Evolutionary conservation across 129 eudicot genomes (phyloP).

Genomic region (Flaveria brownii): DNA sequence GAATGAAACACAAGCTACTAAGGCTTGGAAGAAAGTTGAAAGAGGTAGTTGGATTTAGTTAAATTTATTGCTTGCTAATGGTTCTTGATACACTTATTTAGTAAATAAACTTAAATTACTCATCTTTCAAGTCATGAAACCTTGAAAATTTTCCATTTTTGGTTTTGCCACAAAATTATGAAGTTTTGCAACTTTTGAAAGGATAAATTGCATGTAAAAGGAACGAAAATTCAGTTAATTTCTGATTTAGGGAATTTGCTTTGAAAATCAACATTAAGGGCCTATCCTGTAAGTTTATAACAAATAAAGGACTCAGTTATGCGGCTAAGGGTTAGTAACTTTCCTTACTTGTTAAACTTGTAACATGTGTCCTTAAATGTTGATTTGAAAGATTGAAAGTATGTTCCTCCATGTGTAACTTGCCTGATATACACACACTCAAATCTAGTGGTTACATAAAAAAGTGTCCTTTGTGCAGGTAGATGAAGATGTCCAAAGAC

Average conservation of each 20-base stretch:
- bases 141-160: not conserved
- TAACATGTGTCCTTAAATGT: not conserved
- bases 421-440: not conserved
- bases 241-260: not conserved
- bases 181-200: not conserved
- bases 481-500: conserved; percentile 87
- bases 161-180: too few species aligned
- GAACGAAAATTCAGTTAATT: not conserved
- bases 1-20: conserved; percentile 62
- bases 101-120: not conserved
- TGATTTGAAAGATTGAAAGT: not conserved
- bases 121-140: not conserved
- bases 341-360: not conserved
- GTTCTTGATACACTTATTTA: not conserved
- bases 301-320: not conserved
- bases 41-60: conserved; percentile 48
- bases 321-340: not conserved
- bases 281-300: not conserved
- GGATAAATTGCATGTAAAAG: not conserved
- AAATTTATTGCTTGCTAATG: not conserved
- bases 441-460: not conserved
- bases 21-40: conserved; percentile 83
- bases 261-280: not conserved
- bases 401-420: not conserved
- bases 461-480: conserved; percentile 46